These are phyloP conservation scores for Rossbeevera mucosa DNA, from an alignment of 768 basidiomycete species.

Conservation along the genomic window DNA sequence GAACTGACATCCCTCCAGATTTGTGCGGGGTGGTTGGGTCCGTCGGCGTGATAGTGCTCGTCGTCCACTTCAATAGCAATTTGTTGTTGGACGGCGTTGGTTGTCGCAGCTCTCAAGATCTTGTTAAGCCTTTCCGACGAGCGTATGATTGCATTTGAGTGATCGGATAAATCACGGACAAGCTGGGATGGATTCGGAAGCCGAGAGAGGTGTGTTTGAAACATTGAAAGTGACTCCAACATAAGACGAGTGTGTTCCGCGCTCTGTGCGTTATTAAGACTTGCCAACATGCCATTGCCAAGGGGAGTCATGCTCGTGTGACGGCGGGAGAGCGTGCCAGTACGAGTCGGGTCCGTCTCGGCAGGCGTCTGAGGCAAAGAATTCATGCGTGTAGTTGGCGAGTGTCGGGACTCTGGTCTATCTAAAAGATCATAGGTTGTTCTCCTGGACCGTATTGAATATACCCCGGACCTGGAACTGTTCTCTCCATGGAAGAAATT, in stretches of 20 bases:
- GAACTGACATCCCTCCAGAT: conserved; percentile 67
- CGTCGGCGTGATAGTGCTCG: conserved; percentile 25
- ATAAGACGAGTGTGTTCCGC: conserved; percentile 68
- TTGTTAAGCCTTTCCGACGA: conserved; percentile 65
- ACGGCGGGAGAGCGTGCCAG: conserved; percentile 8
- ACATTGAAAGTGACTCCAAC: conserved; percentile 63
- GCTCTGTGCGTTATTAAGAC: conserved; percentile 18
- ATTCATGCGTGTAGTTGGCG: conserved; percentile 7
- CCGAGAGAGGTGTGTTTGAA: conserved; percentile 61
- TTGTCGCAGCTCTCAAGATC: conserved; percentile 52
- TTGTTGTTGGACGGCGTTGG: conserved; percentile 63
- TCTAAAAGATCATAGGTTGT: conserved; percentile 24
- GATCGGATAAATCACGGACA: conserved; percentile 52
- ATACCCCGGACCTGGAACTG: conserved; percentile 8
- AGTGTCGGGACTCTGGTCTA: conserved; percentile 17
- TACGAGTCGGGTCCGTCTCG: conserved; percentile 14
- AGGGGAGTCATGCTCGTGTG: conserved; percentile 18
- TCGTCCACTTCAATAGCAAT: conserved; percentile 71
- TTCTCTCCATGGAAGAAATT: conserved; percentile 36
- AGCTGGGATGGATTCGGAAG: conserved; percentile 43
- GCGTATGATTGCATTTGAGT: conserved; percentile 59
- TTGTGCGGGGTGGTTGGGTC: conserved; percentile 41
- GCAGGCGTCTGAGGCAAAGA: conserved; percentile 16
- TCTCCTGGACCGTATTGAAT: conserved; percentile 21
- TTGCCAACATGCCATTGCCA: conserved; percentile 10